Conservation (phyloP, 345 rosid genomes). For the Euphorbia pulcherrima region DNA sequence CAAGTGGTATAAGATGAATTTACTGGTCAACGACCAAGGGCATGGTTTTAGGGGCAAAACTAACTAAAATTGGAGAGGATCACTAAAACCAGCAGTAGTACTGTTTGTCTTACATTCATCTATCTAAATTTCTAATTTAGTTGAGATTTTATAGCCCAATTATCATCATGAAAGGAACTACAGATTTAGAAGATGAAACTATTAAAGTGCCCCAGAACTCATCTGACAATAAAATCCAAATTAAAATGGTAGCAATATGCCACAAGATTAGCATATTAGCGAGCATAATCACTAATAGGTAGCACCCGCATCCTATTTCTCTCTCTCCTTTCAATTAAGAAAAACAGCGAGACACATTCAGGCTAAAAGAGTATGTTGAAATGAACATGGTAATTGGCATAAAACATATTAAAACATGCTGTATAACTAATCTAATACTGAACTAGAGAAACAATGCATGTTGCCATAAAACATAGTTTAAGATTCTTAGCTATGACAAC, state of each 20-base stretch:
- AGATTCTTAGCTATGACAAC: not conserved
- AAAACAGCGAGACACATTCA: not conserved
- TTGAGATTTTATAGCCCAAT: not conserved
- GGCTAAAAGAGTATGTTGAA: not conserved
- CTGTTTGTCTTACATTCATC: not conserved
- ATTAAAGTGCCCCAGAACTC: not conserved
- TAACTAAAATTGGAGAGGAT: not conserved
- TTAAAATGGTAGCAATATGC: not conserved
- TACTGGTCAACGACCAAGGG: not conserved
- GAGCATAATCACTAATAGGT: slow-evolving; percentile 6
- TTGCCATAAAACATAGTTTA: not conserved
- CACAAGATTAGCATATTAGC: not conserved
- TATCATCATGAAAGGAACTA: not conserved
- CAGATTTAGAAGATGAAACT: not conserved
- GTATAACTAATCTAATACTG: not conserved
- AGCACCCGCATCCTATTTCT: not conserved
- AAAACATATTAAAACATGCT: slow-evolving; percentile 3
- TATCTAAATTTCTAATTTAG: not conserved
- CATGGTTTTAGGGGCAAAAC: not conserved
- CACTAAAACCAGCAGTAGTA: not conserved
- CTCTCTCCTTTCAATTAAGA: not conserved
- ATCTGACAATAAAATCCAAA: not conserved
- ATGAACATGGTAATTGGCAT: not conserved
- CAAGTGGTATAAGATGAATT: not conserved
- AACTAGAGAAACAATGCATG: not conserved